phyloP scores from a whole-genome alignment of 257 asterid genomes.

The Solanum chiquidenum region DNA sequence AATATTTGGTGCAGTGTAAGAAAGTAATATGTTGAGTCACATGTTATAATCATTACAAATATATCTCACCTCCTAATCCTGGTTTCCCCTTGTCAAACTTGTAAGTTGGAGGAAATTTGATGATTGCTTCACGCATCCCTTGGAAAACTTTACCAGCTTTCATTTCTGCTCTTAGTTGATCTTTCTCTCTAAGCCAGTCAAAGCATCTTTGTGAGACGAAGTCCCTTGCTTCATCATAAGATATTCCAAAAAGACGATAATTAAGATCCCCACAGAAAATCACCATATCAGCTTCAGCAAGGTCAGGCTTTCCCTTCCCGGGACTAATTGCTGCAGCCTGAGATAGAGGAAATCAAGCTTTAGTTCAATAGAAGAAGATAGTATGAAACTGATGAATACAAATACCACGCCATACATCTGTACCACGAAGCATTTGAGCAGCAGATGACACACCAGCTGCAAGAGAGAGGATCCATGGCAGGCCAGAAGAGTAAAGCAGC shows the following conservation, averaged over 20 bases:
- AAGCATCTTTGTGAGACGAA: slow-evolving; percentile 97
- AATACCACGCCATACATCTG: slow-evolving; percentile 39
- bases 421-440: slow-evolving; percentile 68
- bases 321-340: slow-evolving; percentile 40
- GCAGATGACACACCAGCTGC: slow-evolving; percentile 93
- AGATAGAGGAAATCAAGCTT: not conserved
- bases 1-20: not conserved
- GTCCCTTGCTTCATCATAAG: slow-evolving; percentile 96
- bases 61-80: slow-evolving; percentile 74
- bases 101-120: slow-evolving; percentile 92
- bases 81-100: slow-evolving; percentile 88
- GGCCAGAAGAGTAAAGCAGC: slow-evolving; percentile 69
- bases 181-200: slow-evolving; percentile 97
- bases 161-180: slow-evolving; percentile 87
- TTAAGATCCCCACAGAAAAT: slow-evolving; percentile 82
- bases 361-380: not conserved
- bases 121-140: slow-evolving; percentile 95
- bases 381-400: not conserved
- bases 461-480: slow-evolving; percentile 62
- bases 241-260: slow-evolving; percentile 90
- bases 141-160: slow-evolving; percentile 87
- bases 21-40: not conserved
- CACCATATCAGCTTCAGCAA: slow-evolving; percentile 89
- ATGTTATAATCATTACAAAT: not conserved
- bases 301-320: slow-evolving; percentile 74